A percentile compares a stretch with the other conserved stretches of the same genome.
Evolutionary conservation across 805 yeast genomes (phyloP).

Genomic region (Cyberlindnera galapagoensis): DNA sequence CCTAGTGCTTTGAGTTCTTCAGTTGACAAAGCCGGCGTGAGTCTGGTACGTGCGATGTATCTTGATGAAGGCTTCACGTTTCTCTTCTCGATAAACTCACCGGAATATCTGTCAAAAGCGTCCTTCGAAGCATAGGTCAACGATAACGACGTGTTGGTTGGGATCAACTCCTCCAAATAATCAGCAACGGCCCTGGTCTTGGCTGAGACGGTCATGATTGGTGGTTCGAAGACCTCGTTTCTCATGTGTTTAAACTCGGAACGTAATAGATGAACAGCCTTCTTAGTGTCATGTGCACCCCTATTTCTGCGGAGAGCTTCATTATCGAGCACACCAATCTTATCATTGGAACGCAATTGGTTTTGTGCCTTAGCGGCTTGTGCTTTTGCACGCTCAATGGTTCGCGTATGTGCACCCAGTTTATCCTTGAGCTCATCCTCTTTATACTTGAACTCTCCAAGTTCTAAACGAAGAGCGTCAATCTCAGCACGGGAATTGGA

Average conservation of each 20-base stretch:
- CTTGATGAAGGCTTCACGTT: constrained; percentile 49
- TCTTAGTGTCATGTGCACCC: constrained; percentile 22
- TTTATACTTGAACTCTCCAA: constrained; percentile 30
- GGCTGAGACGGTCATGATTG: constrained; percentile 57
- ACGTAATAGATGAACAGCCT: constrained; percentile 38
- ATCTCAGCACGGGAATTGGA: constrained; percentile 11
- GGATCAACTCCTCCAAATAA: constrained; percentile 52
- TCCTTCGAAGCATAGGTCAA: constrained; percentile 51
- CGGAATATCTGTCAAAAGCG: constrained; percentile 42
- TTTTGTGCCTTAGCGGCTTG: constrained; percentile 18
- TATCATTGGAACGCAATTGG: constrained; percentile 40
- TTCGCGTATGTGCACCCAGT: constrained; percentile 28
- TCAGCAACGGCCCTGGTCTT: constrained; percentile 43
- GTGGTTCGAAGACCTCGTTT: constrained; percentile 60
- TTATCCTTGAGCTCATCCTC: constrained; percentile 37
- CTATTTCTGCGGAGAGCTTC: constrained; percentile 4
- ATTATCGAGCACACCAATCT: constrained; percentile 39
- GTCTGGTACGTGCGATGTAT: constrained; percentile 27
- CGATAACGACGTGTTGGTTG: constrained; percentile 47
- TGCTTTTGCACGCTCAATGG: constrained; percentile 25
- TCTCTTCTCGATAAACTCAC: constrained; percentile 32
- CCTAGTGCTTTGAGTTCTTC: constrained; percentile 44
- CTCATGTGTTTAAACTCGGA: constrained; percentile 28
- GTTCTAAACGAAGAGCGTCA: constrained; percentile 24
- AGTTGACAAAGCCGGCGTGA: constrained; percentile 21